These are phyloP conservation scores for Fraxinus xanthoxyloides DNA, from an alignment of 305 asterid genomes.

Conservation along the genomic window DNA sequence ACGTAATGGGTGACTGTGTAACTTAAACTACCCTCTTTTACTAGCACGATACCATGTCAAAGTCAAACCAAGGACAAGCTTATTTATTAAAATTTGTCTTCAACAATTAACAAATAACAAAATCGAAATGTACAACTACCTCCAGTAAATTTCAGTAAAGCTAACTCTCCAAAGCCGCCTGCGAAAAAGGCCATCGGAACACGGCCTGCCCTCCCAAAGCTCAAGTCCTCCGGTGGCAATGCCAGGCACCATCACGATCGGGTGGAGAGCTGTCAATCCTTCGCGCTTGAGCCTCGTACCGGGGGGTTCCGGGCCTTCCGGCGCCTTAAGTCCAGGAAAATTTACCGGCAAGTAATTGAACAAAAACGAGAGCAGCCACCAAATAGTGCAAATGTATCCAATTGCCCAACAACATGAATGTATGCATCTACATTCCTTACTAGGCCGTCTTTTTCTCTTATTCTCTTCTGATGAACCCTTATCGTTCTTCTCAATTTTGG, in stretches of 20 bases:
- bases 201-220: slow-evolving; percentile 92
- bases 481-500: slow-evolving; percentile 12
- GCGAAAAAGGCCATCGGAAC: slow-evolving; percentile 77
- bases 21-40: background rate
- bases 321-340: slow-evolving; percentile 44
- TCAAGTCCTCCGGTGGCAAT: slow-evolving; percentile 93
- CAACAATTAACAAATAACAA: background rate
- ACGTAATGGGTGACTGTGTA: background rate
- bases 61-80: background rate
- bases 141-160: slow-evolving; percentile 68
- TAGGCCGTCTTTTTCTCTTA: background rate
- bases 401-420: slow-evolving; percentile 66
- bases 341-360: slow-evolving; percentile 47
- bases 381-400: slow-evolving; percentile 63
- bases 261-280: slow-evolving; percentile 62
- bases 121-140: slow-evolving; percentile 34
- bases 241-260: slow-evolving; percentile 83
- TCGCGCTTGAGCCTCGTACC: slow-evolving; percentile 58
- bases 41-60: background rate
- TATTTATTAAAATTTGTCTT: no score
- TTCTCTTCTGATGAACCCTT: slow-evolving; percentile 17
- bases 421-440: slow-evolving; percentile 60
- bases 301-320: slow-evolving; percentile 70
- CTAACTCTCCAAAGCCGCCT: slow-evolving; percentile 84
- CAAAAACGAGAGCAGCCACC: slow-evolving; percentile 69